Percentiles rank a stretch among this genome's conserved stretches.
These are phyloP conservation scores for Termitomyces sp. DNA, from an alignment of 768 basidiomycete genomes.

Conservation along the genomic window DNA sequence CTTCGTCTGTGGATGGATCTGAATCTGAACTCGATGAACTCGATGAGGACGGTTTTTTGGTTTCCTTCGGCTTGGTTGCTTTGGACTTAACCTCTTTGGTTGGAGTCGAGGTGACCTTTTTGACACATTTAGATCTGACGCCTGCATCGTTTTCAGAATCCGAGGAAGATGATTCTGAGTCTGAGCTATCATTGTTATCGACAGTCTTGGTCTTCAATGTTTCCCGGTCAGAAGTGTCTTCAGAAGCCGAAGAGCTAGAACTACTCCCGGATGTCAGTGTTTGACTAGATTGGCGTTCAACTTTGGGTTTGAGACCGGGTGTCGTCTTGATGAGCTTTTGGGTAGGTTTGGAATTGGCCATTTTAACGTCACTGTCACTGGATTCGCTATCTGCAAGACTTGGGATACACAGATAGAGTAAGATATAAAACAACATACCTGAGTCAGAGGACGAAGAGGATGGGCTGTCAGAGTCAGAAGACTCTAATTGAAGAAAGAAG, in stretches of 20 bases:
- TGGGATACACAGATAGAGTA: background rate
- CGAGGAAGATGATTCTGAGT: conserved; percentile 15
- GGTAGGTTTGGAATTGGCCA: background rate
- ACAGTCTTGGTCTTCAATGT: conserved; percentile 1
- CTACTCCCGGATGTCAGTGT: conserved; percentile 20
- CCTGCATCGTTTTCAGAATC: conserved; percentile 2
- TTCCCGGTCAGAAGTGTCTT: conserved; percentile 8
- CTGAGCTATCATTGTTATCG: conserved; percentile 12
- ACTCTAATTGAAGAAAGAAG: conserved; percentile 8
- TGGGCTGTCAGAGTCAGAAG: conserved; percentile 21
- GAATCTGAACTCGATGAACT: conserved; percentile 22
- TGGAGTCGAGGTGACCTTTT: conserved; percentile 1
- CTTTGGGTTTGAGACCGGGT: background rate
- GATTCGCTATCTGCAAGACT: conserved; percentile 32
- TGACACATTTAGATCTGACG: background rate
- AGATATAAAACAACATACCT: conserved; percentile 14
- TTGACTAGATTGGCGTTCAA: conserved; percentile 16
- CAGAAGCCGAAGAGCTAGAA: conserved; percentile 1
- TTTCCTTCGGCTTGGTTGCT: conserved; percentile 1
- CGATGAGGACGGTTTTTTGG: conserved; percentile 2
- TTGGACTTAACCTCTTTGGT: conserved; percentile 8
- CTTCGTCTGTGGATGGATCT: conserved; percentile 16
- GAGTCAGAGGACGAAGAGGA: conserved; percentile 27
- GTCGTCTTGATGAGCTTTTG: conserved; percentile 14
- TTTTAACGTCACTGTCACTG: conserved; percentile 23